These are phyloP conservation scores for Colletotrichum somersetense DNA, from an alignment of 2,329 filamentous ascomycete species.

Conservation along the genomic window DNA sequence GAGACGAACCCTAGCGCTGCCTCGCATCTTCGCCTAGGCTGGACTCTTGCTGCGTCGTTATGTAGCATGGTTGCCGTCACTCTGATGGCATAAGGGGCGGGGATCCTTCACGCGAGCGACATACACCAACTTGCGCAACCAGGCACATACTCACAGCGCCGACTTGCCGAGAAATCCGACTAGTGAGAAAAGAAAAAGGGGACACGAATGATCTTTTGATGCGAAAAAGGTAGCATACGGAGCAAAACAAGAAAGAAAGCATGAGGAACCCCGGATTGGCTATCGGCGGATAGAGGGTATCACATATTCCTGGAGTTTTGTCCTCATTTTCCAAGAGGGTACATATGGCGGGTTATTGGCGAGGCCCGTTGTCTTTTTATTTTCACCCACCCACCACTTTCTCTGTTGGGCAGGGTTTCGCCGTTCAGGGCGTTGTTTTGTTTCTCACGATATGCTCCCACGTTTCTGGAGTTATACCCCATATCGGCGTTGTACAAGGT, in stretches of 20 bases:
- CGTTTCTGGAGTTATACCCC: slow-evolving; percentile 25
- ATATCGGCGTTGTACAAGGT: slow-evolving; percentile 21
- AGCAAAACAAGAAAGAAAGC: background rate
- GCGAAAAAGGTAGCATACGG: slow-evolving; percentile 1
- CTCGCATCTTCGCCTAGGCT: slow-evolving; percentile 21
- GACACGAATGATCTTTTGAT: background rate
- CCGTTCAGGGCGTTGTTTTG: background rate
- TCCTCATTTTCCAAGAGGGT: background rate
- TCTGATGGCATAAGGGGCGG: slow-evolving; percentile 7
- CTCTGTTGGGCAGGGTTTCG: background rate
- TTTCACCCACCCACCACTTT: background rate
- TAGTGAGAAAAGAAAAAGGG: background rate
- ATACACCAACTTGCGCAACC: background rate
- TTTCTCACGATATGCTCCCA: slow-evolving; percentile 19
- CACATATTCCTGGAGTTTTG: slow-evolving; percentile 2
- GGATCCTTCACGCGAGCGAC: background rate
- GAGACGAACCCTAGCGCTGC: slow-evolving; percentile 40
- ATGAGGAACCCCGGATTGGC: background rate
- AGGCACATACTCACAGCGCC: background rate
- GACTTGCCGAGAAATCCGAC: background rate
- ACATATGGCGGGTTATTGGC: background rate
- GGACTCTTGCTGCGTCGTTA: slow-evolving; percentile 26
- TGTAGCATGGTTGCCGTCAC: slow-evolving; percentile 23
- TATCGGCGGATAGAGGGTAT: background rate
- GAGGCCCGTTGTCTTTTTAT: background rate